Percentiles rank a stretch among this genome's conserved stretches.
Conservation (phyloP, 2,329 filamentous ascomycete species). For the Nemania diffusa region DNA sequence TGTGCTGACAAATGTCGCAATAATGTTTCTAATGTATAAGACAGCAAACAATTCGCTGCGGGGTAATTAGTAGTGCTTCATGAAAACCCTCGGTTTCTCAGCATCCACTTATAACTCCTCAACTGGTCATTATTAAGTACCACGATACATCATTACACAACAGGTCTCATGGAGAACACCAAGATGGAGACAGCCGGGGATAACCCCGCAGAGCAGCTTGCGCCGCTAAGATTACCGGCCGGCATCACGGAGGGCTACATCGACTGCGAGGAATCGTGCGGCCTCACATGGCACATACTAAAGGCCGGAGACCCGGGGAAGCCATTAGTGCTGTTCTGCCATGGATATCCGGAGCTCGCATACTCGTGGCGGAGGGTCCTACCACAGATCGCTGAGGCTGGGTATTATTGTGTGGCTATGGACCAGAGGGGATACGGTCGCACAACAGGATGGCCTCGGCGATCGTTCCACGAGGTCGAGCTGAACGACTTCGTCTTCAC, state of each 20-base stretch:
- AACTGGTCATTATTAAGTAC: not conserved
- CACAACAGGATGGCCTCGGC: slow-evolving; percentile 69
- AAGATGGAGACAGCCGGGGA: slow-evolving; percentile 18
- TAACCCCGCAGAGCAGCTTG: slow-evolving; percentile 22
- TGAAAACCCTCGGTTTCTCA: not conserved
- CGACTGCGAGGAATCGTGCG: slow-evolving; percentile 59
- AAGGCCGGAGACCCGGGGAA: slow-evolving; percentile 59
- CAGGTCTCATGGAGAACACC: not conserved
- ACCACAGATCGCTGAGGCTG: slow-evolving; percentile 64
- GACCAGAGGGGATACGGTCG: slow-evolving; percentile 76
- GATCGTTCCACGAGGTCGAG: slow-evolving; percentile 62
- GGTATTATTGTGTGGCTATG: slow-evolving; percentile 73
- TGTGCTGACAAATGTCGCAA: not conserved
- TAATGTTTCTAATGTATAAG: not conserved
- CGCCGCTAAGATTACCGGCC: slow-evolving; percentile 56
- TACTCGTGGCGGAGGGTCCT: slow-evolving; percentile 76
- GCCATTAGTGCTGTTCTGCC: slow-evolving; percentile 70
- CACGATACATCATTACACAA: not conserved
- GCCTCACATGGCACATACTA: slow-evolving; percentile 70
- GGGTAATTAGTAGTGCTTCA: slow-evolving; percentile 2
- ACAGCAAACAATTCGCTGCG: not conserved
- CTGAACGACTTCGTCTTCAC: slow-evolving; percentile 67
- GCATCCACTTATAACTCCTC: not conserved
- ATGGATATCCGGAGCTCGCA: slow-evolving; percentile 75
- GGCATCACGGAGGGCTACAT: slow-evolving; percentile 67